Evolutionary conservation across 1,284 basidiomycete genomes (phyloP).

Genomic region (Butyriboletus appendiculatus): DNA sequence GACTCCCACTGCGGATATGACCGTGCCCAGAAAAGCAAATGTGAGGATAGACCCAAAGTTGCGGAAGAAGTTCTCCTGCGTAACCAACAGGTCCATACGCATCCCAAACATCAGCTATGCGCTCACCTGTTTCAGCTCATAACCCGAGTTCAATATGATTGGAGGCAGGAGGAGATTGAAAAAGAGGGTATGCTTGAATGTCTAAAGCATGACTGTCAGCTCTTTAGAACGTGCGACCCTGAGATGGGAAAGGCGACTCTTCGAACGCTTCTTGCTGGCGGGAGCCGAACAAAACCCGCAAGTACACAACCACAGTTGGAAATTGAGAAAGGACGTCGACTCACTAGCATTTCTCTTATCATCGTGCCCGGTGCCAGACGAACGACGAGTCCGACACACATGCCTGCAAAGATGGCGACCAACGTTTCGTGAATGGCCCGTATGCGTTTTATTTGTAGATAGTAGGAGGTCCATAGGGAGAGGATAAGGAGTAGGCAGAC

Average conservation of each 20-base stretch:
- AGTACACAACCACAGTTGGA: too few relatives aligned
- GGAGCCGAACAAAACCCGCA: background rate
- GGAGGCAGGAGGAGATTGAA: constrained; percentile 97
- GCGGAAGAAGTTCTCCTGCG: constrained; percentile 93
- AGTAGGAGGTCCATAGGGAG: constrained; percentile 96
- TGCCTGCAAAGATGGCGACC: constrained; percentile 94
- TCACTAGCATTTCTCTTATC: constrained; percentile 96
- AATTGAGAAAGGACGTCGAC: constrained; percentile 35
- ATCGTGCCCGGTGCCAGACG: constrained; percentile 90
- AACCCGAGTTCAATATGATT: constrained; percentile 98
- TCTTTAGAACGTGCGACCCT: background rate
- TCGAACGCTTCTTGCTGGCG: background rate
- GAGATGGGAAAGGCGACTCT: background rate
- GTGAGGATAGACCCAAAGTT: constrained; percentile 97
- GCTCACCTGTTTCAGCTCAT: constrained; percentile 91
- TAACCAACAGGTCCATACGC: background rate
- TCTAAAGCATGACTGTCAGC: constrained; percentile 46
- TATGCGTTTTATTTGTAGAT: constrained; percentile 96
- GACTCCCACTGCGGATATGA: constrained; percentile 95
- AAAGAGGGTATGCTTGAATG: constrained; percentile 97
- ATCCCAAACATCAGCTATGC: background rate
- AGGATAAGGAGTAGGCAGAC: constrained; percentile 93
- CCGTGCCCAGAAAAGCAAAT: constrained; percentile 96
- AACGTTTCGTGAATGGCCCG: constrained; percentile 96
- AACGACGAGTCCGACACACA: constrained; percentile 93